Base-by-base conservation (phyloP, 345 rosid genomes). In the Syzygium jambos region DNA sequence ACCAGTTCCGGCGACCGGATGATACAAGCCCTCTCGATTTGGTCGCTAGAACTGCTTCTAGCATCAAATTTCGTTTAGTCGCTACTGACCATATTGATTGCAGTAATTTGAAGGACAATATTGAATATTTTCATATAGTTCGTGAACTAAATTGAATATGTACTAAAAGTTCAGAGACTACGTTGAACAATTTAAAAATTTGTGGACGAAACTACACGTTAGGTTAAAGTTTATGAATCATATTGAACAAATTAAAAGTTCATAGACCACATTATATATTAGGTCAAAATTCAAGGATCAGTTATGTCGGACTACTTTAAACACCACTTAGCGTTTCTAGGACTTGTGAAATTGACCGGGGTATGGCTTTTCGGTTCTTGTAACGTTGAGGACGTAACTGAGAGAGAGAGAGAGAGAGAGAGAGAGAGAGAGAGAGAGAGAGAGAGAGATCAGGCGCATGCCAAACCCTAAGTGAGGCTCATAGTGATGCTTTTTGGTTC, bases 61-160 rank as follows among this genome's bases (percentile, higher is more conserved):
- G 34, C 68, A 12, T n/a, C 63, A 0, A 57, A 57, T 57, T 57
- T 57, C 29, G 14, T 23, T 57, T 0, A 29, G 63, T 56, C 27
- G 30, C 12, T 15, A 16, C 38, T 6, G 1, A 29, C 38, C 77
- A 52, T 17, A 16, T 52, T 16, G 21, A 21, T 52, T 16, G 19
- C 17, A 7, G 19, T 52, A 19, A 6, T 16, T 52, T 16, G 6
- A 54, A 21, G 7, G 57, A 21, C 0, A 11, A 51, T 51, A 51
- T 51, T 51, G 3, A 51, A 51, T 2, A 10, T 51, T 51, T 51
- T 51, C 12, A 51, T 51, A 51, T 51, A 56, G 6, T 56, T 0
- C 0, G 0, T 21, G 4, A 0, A 56, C 0, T 56, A 56, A 23
- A 56, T 56, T 56, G 0, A 56, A 23, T 0, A 56, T 23, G 0